A percentile compares a stretch with the other conserved stretches of the same genome.
phyloP scores from a whole-genome alignment of 352 stramenopile species.

The Globisporangium nunn region DNA sequence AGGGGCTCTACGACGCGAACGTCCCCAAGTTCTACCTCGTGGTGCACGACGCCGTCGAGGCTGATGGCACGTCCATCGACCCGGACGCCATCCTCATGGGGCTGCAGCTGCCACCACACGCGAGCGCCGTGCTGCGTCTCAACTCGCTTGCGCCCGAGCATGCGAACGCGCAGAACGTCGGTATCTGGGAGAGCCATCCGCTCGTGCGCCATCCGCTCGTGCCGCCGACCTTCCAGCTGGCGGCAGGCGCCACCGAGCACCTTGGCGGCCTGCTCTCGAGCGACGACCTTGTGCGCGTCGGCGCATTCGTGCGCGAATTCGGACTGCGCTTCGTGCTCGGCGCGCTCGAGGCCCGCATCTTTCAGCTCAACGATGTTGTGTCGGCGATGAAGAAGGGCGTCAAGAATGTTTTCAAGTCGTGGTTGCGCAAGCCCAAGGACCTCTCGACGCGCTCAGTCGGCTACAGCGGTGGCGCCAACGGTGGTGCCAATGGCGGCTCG shows the following conservation, averaged over 20 bases:
- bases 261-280: slow-evolving; percentile 47
- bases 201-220: slow-evolving; percentile 50
- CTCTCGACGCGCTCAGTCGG: slow-evolving; percentile 23
- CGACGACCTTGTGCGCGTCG: slow-evolving; percentile 58
- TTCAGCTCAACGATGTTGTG: slow-evolving; percentile 84
- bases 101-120: slow-evolving; percentile 41
- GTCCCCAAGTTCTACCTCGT: slow-evolving; percentile 87
- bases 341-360: slow-evolving; percentile 75
- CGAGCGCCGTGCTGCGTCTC: slow-evolving; percentile 52
- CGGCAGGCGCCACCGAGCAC: slow-evolving; percentile 10
- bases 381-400: slow-evolving; percentile 89
- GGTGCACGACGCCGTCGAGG: slow-evolving; percentile 79
- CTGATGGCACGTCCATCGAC: slow-evolving; percentile 72
- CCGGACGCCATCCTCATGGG: slow-evolving; percentile 67
- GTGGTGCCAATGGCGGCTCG: slow-evolving; percentile 2
- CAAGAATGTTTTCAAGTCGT: slow-evolving; percentile 90
- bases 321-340: slow-evolving; percentile 72
- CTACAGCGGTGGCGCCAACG: slow-evolving; percentile 2
- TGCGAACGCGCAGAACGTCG: slow-evolving; percentile 19
- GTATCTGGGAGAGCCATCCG: slow-evolving; percentile 43
- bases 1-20: slow-evolving; percentile 73
- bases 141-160: slow-evolving; percentile 50
- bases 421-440: slow-evolving; percentile 86
- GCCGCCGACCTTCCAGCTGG: slow-evolving; percentile 19
- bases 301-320: slow-evolving; percentile 73